Evolutionary conservation across 2,329 filamentous ascomycete species (phyloP), one percentile per base, ranked within the genome.

Genomic region (Moelleriella libera): DNA sequence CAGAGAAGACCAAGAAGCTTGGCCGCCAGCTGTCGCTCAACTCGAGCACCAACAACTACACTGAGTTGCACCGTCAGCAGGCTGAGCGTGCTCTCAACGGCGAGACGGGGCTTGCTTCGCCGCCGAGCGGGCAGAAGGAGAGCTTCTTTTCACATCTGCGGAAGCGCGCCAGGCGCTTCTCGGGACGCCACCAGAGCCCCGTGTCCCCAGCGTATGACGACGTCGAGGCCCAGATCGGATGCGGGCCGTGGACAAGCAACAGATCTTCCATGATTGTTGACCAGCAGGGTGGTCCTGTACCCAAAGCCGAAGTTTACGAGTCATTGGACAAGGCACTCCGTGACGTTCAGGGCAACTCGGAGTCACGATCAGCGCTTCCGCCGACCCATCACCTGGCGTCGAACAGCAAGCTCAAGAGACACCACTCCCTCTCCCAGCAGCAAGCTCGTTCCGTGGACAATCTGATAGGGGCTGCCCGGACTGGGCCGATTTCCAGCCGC

Each of bases 111-210:
- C 70, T 89, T 29, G 80, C 77, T 12, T 92, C 88, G 5, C 87
- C 88, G 4, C 80, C 83, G 0, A 82, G 76, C 57, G 85, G 78
- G 14, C 85, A 88, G 48, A 94, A 94, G 60, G 92, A 98, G 64
- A 88, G 92, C 64, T 98, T 98, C 71, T 98, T 98, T 68, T 97
- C 92, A 1, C 92, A 98, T 62, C 75, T 98, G 6, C 80, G 92
- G 48, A 98, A 98, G 67, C 83, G 90, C 46, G 92, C 94, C 30
- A 80, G 92, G 55, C 78, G 92, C 55, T 82, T 98, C 51, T 98
- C 92, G 30, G 92, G 92, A 44, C 82, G 90, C 49, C 88, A 95
- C 60, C 86, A 90, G 61, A 82, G 81, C 11, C 83, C 87, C 6
- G 79, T 84, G 49, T 86, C 88, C 14, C 84, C 88, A 7, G 79